Evolutionary conservation across 1,284 basidiomycete genomes (phyloP).

Genomic region (Erythrobasidium hasegawianum): DNA sequence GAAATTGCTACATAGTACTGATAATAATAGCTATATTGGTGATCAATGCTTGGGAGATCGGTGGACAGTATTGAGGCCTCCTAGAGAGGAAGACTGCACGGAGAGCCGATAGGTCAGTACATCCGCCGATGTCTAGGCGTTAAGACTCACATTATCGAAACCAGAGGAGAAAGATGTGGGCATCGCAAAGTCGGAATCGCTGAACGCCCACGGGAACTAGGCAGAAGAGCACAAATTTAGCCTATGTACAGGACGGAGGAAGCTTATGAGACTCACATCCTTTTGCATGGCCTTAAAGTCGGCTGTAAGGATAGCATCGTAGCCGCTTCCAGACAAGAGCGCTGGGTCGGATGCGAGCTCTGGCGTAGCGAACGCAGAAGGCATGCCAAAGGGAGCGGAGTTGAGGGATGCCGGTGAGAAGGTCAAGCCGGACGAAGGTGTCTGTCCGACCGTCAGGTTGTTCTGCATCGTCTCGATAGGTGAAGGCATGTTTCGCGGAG

Average conservation of each 20-base stretch:
- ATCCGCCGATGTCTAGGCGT: too few relatives aligned
- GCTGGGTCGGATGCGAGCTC: background rate
- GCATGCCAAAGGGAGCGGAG: background rate
- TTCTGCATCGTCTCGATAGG: background rate
- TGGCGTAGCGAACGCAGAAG: background rate
- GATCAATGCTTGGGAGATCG: too few relatives aligned
- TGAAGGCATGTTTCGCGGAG: background rate
- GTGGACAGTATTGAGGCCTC: too few relatives aligned
- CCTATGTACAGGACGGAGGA: background rate
- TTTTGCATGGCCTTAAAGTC: slow-evolving; percentile 32
- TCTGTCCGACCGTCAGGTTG: background rate
- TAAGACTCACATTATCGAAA: too few relatives aligned
- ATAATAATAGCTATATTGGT: too few relatives aligned
- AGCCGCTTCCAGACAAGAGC: background rate
- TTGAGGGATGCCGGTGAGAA: background rate
- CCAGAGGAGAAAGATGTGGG: background rate
- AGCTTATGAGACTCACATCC: slow-evolving; percentile 10
- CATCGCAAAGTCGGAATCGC: slow-evolving; percentile 7
- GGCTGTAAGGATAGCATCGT: slow-evolving; percentile 20
- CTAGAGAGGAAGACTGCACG: too few relatives aligned
- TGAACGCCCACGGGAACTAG: slow-evolving; percentile 31
- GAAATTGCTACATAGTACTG: too few relatives aligned
- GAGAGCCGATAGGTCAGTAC: too few relatives aligned
- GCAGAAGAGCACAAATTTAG: background rate
- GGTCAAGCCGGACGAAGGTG: background rate